A percentile compares a stretch with the other conserved stretches of the same genome.
phyloP scores from a whole-genome alignment of 1,284 basidiomycete species.

The Pascua guehoae region DNA sequence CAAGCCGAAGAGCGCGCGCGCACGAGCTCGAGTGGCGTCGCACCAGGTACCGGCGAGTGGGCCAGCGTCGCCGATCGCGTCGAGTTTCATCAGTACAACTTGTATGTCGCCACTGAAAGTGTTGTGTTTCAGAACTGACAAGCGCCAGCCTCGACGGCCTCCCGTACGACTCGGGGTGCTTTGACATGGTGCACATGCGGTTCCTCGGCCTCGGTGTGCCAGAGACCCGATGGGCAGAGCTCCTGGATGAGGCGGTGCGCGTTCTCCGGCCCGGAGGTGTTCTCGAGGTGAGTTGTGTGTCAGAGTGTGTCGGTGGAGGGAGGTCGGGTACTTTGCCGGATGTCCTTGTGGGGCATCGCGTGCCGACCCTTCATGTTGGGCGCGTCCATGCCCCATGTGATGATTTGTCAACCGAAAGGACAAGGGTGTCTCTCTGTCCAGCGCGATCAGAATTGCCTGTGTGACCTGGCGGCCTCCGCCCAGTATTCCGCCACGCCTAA shows the following conservation, averaged over 20 bases:
- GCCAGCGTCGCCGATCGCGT: slow-evolving; percentile 33
- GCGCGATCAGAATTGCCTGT: too few relatives aligned
- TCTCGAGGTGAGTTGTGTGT: slow-evolving; percentile 34
- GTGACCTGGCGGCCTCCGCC: too few relatives aligned
- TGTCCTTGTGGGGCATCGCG: too few relatives aligned
- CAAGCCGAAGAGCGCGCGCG: slow-evolving; percentile 24
- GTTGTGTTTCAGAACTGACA: neutral
- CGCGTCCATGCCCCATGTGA: too few relatives aligned
- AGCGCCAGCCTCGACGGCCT: slow-evolving; percentile 40
- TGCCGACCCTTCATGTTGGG: too few relatives aligned
- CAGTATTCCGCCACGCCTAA: too few relatives aligned
- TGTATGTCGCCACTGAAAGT: slow-evolving; percentile 29
- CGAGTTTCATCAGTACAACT: slow-evolving; percentile 40
- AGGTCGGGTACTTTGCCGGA: neutral
- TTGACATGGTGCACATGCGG: slow-evolving; percentile 47
- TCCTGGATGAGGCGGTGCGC: slow-evolving; percentile 44
- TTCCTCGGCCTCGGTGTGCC: slow-evolving; percentile 46
- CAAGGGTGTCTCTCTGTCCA: too few relatives aligned
- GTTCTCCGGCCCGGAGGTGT: slow-evolving; percentile 44
- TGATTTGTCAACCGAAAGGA: too few relatives aligned
- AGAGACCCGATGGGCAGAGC: slow-evolving; percentile 38
- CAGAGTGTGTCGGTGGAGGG: neutral
- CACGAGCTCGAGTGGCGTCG: slow-evolving; percentile 12
- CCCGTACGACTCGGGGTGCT: slow-evolving; percentile 44
- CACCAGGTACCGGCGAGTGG: slow-evolving; percentile 32